Evolutionary conservation across 495 filamentous ascomycete genomes (phyloP).

Genomic region (Cercophora sp.): DNA sequence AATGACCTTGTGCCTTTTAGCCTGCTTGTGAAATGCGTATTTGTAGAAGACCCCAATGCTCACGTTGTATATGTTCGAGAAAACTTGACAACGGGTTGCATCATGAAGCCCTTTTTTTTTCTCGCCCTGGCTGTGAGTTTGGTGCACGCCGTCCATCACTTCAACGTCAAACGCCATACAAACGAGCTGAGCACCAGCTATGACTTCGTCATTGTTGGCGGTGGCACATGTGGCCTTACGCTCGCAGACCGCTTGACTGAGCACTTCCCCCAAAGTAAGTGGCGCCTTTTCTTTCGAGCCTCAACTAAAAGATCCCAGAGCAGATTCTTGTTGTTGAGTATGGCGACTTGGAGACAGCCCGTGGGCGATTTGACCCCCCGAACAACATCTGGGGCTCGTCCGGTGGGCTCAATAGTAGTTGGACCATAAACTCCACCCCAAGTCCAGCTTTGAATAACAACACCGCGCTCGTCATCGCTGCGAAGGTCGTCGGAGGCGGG

Average conservation of each 20-base stretch:
- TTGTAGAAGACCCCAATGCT: no score
- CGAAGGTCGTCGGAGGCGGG: slow-evolving; percentile 8
- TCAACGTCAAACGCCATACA: neutral
- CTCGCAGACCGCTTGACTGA: neutral
- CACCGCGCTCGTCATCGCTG: neutral
- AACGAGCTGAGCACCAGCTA: neutral
- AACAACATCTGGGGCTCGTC: neutral
- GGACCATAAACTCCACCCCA: slow-evolving; percentile 1
- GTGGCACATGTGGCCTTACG: neutral
- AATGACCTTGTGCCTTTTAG: no score
- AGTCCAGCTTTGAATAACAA: slow-evolving; percentile 7
- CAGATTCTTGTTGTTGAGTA: slow-evolving; percentile 10
- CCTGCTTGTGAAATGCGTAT: no score
- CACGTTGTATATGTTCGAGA: no score
- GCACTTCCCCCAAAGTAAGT: neutral
- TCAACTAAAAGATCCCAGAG: neutral
- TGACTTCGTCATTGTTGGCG: slow-evolving; percentile 3
- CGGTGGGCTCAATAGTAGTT: neutral
- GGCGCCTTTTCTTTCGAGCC: neutral
- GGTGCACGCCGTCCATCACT: no score
- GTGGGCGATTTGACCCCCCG: slow-evolving; percentile 10
- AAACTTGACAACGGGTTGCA: no score
- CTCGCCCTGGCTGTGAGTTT: no score
- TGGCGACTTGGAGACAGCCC: slow-evolving; percentile 12
- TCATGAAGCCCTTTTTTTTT: no score